Conservation (phyloP, 2,329 filamentous ascomycete genomes). For the Gremmenia infestans region DNA sequence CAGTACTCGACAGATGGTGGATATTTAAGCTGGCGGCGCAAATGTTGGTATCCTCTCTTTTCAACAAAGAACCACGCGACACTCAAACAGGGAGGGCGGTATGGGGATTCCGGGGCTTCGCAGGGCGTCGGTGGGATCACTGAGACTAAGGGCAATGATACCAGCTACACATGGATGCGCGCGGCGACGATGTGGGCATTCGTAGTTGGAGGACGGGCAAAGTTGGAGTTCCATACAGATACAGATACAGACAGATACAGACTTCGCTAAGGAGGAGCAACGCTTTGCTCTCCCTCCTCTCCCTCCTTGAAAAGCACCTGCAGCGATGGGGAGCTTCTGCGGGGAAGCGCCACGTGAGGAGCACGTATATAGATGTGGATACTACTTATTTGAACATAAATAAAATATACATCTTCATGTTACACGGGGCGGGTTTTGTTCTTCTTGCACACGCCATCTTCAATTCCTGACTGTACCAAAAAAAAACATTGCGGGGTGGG, state of each 20-base stretch:
- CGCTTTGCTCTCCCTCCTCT: no score
- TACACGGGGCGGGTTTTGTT: no score
- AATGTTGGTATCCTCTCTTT: constrained; percentile 10
- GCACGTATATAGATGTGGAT: no score
- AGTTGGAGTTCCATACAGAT: not conserved
- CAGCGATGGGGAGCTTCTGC: no score
- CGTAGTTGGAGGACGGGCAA: not conserved
- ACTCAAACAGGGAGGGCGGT: constrained; percentile 7
- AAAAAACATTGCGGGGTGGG: not conserved
- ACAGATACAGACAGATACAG: not conserved
- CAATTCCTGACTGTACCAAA: not conserved
- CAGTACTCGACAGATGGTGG: constrained; percentile 7
- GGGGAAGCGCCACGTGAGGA: no score
- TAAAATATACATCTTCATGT: no score
- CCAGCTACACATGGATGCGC: constrained; percentile 8
- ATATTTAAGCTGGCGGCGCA: constrained; percentile 21
- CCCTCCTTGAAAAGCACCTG: no score
- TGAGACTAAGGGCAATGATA: constrained; percentile 3
- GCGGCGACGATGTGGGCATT: constrained; percentile 1
- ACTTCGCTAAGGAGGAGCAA: no score
- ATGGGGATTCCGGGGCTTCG: not conserved
- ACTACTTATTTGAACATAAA: no score
- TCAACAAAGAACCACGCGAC: constrained; percentile 15
- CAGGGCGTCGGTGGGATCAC: constrained; percentile 7
- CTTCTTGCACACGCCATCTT: not conserved